These are phyloP conservation scores for Sequoiadendron giganteum DNA, from an alignment of 75 land plant genomes.

Conservation along the genomic window DNA sequence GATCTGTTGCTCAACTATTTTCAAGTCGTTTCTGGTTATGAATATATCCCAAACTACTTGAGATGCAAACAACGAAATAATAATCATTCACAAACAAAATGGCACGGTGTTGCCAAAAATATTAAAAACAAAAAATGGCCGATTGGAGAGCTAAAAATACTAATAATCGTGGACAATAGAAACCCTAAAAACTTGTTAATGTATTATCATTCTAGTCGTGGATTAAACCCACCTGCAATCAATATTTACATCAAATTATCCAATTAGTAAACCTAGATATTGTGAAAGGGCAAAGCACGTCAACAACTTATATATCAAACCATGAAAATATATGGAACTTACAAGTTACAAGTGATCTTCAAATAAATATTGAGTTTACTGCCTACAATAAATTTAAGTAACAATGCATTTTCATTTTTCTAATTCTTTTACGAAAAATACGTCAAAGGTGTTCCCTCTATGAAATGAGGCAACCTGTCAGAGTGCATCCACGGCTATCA, in stretches of 20 bases:
- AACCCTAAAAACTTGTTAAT: neutral
- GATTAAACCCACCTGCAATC: neutral
- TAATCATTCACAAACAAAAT: neutral
- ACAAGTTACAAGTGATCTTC: neutral
- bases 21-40: neutral
- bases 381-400: too few relatives aligned
- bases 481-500: too few relatives aligned
- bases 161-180: neutral
- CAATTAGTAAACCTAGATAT: neutral
- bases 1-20: neutral
- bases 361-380: too few relatives aligned
- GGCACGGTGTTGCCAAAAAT: neutral
- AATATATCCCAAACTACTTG: neutral
- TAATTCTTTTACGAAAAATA: too few relatives aligned
- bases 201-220: neutral
- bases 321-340: too few relatives aligned
- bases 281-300: neutral
- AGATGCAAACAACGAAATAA: neutral
- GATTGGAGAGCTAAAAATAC: neutral
- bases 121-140: neutral
- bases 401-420: too few relatives aligned
- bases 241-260: neutral
- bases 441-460: too few relatives aligned
- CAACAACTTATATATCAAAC: neutral
- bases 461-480: too few relatives aligned